Conservation (phyloP, 805 yeast genomes). For the Yarrowia sp. region DNA sequence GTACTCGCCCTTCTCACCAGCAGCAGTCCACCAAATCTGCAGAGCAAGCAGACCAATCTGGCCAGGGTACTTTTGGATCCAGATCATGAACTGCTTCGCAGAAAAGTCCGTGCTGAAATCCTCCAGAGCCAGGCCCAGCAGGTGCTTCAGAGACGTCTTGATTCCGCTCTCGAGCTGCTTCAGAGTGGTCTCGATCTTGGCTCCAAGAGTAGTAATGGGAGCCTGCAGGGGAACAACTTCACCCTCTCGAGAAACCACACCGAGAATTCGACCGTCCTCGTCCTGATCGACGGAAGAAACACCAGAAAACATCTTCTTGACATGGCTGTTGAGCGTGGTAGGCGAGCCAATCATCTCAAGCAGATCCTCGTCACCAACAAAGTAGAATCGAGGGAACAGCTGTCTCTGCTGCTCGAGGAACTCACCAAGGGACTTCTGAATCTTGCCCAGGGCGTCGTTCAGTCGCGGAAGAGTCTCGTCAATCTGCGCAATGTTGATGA, state of each 20-base stretch:
- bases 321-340: slow-evolving; percentile 48
- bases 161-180: slow-evolving; percentile 54
- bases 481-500: slow-evolving; percentile 50
- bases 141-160: slow-evolving; percentile 47
- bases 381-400: slow-evolving; percentile 75
- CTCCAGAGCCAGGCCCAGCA: slow-evolving; percentile 40
- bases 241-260: slow-evolving; percentile 61
- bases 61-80: slow-evolving; percentile 48
- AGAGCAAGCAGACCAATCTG: slow-evolving; percentile 56
- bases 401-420: slow-evolving; percentile 79
- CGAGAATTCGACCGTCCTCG: slow-evolving; percentile 42
- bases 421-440: slow-evolving; percentile 66
- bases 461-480: slow-evolving; percentile 48
- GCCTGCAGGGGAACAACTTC: slow-evolving; percentile 47
- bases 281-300: slow-evolving; percentile 47
- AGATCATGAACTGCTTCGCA: slow-evolving; percentile 33
- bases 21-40: slow-evolving; percentile 57
- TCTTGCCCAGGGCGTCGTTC: slow-evolving; percentile 54
- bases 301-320: slow-evolving; percentile 72
- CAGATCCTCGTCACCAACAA: slow-evolving; percentile 87
- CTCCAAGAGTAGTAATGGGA: slow-evolving; percentile 45
- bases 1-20: slow-evolving; percentile 39
- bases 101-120: slow-evolving; percentile 31
- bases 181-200: slow-evolving; percentile 61
- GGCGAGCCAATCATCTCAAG: slow-evolving; percentile 76